phyloP scores from a whole-genome alignment of 2,329 filamentous ascomycete genomes.

The Hymenotorrendiella dingleyae region DNA sequence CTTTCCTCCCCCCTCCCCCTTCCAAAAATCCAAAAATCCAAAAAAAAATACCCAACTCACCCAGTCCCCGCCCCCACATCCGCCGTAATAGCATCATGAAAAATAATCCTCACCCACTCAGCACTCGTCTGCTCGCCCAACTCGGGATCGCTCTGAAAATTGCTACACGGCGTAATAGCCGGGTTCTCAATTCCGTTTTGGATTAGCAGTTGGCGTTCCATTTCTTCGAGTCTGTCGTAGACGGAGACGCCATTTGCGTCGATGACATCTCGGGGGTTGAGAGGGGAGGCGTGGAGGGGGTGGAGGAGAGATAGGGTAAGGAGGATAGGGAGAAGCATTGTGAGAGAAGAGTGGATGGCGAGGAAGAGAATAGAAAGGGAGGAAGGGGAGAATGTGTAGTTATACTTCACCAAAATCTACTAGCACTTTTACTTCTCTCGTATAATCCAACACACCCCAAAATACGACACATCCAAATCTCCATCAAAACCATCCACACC shows the following conservation, averaged over 20 bases:
- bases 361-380: no score
- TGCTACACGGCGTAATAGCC: constrained; percentile 4
- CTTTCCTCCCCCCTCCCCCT: not conserved
- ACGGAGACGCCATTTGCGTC: constrained; percentile 6
- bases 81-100: constrained; percentile 54
- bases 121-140: constrained; percentile 29
- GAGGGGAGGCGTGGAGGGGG: no score
- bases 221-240: constrained; percentile 4
- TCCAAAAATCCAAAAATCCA: constrained; percentile 10
- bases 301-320: constrained; percentile 5
- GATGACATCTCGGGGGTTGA: no score
- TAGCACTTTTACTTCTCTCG: no score
- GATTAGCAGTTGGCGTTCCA: constrained; percentile 5
- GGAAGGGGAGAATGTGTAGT: no score
- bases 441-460: no score
- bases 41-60: not conserved
- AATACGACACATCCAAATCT: no score
- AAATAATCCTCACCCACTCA: constrained; percentile 56
- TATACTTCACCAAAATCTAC: no score
- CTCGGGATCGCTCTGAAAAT: constrained; percentile 2
- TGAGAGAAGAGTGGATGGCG: no score
- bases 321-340: not conserved
- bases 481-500: no score
- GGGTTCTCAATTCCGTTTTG: not conserved
- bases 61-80: constrained; percentile 30